Evolutionary conservation across 441 rosid genomes (phyloP).

Genomic region (Melastoma candidum): DNA sequence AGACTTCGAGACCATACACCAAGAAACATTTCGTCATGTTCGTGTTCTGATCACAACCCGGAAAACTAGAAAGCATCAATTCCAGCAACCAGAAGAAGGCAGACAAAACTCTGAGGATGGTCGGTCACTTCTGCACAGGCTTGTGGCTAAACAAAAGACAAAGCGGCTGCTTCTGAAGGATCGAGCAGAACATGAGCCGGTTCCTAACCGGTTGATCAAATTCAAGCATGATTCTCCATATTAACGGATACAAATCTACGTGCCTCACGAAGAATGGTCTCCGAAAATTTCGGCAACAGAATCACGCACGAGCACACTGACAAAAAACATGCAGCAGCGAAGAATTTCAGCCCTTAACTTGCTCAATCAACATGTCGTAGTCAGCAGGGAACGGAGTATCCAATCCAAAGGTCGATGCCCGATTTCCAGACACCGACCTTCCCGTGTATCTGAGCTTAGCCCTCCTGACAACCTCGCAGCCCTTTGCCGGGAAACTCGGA

Average conservation of each 20-base stretch:
- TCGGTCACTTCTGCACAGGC: too few relatives aligned
- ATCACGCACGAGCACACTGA: neutral
- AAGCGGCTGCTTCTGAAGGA: too few relatives aligned
- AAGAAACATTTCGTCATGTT: conserved; percentile 4
- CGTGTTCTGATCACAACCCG: too few relatives aligned
- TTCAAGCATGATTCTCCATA: too few relatives aligned
- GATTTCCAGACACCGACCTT: conserved; percentile 30
- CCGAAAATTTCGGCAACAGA: neutral
- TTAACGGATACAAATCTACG: too few relatives aligned
- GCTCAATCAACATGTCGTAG: conserved; percentile 58
- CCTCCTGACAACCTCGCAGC: neutral
- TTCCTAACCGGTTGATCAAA: too few relatives aligned
- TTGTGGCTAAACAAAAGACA: too few relatives aligned
- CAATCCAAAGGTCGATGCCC: conserved; percentile 23
- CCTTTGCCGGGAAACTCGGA: too few relatives aligned
- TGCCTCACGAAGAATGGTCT: neutral
- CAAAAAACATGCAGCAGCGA: neutral
- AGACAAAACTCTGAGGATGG: too few relatives aligned
- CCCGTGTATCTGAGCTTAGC: conserved; percentile 15
- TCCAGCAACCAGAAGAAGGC: too few relatives aligned
- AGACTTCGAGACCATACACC: neutral
- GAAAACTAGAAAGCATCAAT: too few relatives aligned
- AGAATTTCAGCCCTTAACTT: conserved; percentile 29
- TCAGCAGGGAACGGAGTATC: conserved; percentile 58
- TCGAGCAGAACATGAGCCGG: too few relatives aligned